Evolutionary conservation across 768 basidiomycete species (phyloP).

Genomic region (Solioccasus polychromus): DNA sequence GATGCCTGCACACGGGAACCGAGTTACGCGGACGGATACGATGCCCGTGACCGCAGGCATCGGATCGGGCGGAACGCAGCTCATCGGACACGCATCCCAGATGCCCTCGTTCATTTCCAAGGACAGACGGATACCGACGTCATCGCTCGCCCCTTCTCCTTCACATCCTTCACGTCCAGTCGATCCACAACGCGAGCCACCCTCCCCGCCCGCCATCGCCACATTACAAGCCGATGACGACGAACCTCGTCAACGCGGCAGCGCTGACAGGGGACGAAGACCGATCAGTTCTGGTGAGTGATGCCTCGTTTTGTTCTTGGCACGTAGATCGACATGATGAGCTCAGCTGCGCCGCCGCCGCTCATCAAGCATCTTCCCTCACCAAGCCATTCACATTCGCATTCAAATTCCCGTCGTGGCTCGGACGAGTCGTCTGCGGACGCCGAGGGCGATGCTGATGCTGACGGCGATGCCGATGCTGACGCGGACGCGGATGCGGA

Average conservation of each 20-base stretch:
- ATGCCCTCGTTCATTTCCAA: constrained; percentile 24
- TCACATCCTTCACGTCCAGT: constrained; percentile 10
- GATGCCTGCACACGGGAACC: constrained; percentile 17
- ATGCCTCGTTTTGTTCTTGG: neutral
- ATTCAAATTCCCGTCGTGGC: constrained; percentile 24
- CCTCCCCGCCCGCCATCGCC: constrained; percentile 32
- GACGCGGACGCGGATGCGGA: constrained; percentile 42
- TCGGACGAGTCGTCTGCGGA: constrained; percentile 29
- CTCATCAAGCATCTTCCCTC: constrained; percentile 24
- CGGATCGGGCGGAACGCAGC: constrained; percentile 25
- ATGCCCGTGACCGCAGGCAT: constrained; percentile 28
- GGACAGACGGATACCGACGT: constrained; percentile 24
- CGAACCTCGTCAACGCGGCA: constrained; percentile 18
- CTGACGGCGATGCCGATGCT: constrained; percentile 37
- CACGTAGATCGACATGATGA: too few species aligned
- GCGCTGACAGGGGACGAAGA: constrained; percentile 26
- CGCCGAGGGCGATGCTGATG: constrained; percentile 34
- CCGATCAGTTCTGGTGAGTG: constrained; percentile 27
- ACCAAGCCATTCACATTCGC: constrained; percentile 23
- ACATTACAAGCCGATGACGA: constrained; percentile 29
- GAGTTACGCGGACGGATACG: constrained; percentile 30
- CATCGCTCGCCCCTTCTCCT: constrained; percentile 21
- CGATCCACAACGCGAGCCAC: constrained; percentile 28
- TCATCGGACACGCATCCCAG: constrained; percentile 22
- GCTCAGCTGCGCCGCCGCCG: constrained; percentile 11